A percentile compares a stretch with the other conserved stretches of the same genome.
Conservation (phyloP, 805 yeast genomes). For the Metschnikowia orientalis region DNA sequence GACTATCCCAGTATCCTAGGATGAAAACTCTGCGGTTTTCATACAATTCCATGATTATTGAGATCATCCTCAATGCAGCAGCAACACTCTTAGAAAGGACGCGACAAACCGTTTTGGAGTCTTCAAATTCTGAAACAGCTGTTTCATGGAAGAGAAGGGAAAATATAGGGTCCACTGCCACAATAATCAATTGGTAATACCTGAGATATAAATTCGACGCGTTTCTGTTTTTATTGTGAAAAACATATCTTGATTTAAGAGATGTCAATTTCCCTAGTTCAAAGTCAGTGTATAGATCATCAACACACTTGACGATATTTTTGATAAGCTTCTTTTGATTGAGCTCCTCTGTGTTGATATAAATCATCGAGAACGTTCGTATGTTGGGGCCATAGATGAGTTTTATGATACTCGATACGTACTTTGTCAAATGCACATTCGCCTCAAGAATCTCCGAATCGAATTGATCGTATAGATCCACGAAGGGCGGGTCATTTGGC, state of each 20-base stretch:
- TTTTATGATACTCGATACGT: conserved; percentile 32
- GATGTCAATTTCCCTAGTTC: conserved; percentile 28
- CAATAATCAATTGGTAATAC: conserved; percentile 30
- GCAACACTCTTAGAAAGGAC: conserved; percentile 27
- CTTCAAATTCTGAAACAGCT: conserved; percentile 20
- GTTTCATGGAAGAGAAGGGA: conserved; percentile 26
- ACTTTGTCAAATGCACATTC: conserved; percentile 38
- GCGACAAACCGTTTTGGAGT: conserved; percentile 21
- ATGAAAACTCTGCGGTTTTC: conserved; percentile 27
- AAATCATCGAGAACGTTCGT: conserved; percentile 36
- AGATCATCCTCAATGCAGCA: conserved; percentile 29
- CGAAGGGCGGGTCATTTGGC: conserved; percentile 30
- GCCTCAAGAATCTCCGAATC: conserved; percentile 29
- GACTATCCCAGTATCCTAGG: conserved; percentile 39
- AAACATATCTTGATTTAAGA: conserved; percentile 20
- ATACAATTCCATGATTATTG: conserved; percentile 27
- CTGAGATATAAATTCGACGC: conserved; percentile 33
- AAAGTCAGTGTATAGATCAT: conserved; percentile 29
- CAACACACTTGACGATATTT: conserved; percentile 26
- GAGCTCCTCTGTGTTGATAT: conserved; percentile 38
- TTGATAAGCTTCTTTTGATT: conserved; percentile 32
- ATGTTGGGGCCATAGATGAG: conserved; percentile 39
- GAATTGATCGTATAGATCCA: conserved; percentile 28
- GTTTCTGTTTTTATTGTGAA: conserved; percentile 23
- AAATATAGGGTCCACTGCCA: conserved; percentile 33